Percentiles rank a stretch among this genome's conserved stretches.
Evolutionary conservation across 78 protist genomes (phyloP).

Genomic region (Cavenderia fasciculata): DNA sequence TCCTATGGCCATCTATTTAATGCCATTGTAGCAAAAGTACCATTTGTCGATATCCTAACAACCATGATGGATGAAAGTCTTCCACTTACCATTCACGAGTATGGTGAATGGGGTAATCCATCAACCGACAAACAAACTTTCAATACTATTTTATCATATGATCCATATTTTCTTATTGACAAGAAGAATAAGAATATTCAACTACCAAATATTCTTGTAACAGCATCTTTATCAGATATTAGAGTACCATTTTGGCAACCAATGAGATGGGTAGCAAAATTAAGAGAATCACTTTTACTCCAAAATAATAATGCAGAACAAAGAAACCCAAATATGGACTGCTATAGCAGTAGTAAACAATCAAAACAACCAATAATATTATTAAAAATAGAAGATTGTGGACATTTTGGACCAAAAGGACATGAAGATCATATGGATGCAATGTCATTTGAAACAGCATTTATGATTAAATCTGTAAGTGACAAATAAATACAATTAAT

Average conservation of each 20-base stretch:
- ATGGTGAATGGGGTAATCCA: slow-evolving; percentile 93
- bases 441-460: slow-evolving; percentile 23
- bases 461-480: slow-evolving; percentile 36
- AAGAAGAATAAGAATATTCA: background rate
- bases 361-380: background rate
- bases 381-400: slow-evolving; percentile 6
- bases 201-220: slow-evolving; percentile 68
- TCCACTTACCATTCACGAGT: slow-evolving; percentile 87
- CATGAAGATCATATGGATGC: background rate
- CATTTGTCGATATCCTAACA: slow-evolving; percentile 68
- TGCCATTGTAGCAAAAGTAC: slow-evolving; percentile 71
- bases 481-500: background rate
- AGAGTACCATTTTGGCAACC: slow-evolving; percentile 85
- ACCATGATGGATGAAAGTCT: slow-evolving; percentile 79
- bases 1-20: slow-evolving; percentile 40
- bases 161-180: slow-evolving; percentile 61
- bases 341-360: background rate
- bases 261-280: slow-evolving; percentile 54
- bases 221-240: slow-evolving; percentile 44
- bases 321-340: background rate
- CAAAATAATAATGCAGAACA: slow-evolving; percentile 1
- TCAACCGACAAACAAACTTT: background rate
- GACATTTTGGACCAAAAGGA: slow-evolving; percentile 56
- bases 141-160: slow-evolving; percentile 77
- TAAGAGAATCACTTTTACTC: slow-evolving; percentile 29